phyloP scores from a whole-genome alignment of 805 yeast genomes.

The Novakomyces olei region DNA sequence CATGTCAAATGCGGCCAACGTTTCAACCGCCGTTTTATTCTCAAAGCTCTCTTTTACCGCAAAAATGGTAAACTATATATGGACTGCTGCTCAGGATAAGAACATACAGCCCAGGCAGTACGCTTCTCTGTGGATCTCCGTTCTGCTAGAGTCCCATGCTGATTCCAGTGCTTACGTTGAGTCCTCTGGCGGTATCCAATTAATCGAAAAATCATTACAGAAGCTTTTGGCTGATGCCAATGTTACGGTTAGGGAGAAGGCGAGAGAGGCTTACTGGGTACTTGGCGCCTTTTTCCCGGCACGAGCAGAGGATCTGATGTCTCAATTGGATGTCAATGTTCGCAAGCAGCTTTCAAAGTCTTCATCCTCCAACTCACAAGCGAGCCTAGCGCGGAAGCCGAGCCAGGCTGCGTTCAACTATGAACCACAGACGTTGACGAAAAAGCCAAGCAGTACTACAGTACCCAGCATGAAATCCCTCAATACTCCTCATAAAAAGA shows the following conservation, averaged over 20 bases:
- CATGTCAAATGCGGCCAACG: constrained; percentile 35
- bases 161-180: constrained; percentile 16
- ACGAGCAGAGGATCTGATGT: constrained; percentile 21
- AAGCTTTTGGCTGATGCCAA: constrained; percentile 60
- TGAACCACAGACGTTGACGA: neutral
- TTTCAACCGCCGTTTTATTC: constrained; percentile 21
- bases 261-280: constrained; percentile 56
- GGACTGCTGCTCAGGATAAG: constrained; percentile 38
- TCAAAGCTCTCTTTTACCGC: constrained; percentile 30
- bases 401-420: neutral
- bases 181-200: constrained; percentile 19
- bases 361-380: neutral
- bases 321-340: constrained; percentile 23
- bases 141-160: constrained; percentile 32
- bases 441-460: neutral
- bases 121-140: constrained; percentile 47
- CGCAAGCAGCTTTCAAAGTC: constrained; percentile 20
- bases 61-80: constrained; percentile 29
- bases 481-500: too few species aligned
- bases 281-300: constrained; percentile 32
- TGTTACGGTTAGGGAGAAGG: constrained; percentile 54
- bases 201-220: constrained; percentile 27
- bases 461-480: neutral
- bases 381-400: neutral
- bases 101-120: constrained; percentile 48